These are phyloP conservation scores for Aurifilum marmelostoma DNA, from an alignment of 2,329 filamentous ascomycete genomes.

Conservation along the genomic window DNA sequence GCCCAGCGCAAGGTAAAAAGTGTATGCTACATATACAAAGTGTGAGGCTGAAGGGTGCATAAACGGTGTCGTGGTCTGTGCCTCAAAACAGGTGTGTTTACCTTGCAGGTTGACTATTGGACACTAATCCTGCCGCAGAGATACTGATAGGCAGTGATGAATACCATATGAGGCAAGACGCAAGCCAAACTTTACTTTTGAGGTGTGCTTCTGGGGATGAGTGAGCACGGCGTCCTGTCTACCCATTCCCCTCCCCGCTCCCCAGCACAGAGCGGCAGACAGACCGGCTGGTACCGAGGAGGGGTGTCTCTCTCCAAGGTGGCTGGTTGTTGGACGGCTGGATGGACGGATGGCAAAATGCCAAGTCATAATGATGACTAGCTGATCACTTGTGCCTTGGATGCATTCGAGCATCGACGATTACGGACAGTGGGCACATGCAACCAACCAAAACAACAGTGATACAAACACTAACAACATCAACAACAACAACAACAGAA, in stretches of 20 bases:
- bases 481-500: neutral
- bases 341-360: neutral
- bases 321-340: neutral
- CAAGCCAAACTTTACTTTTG: neutral
- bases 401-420: neutral
- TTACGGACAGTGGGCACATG: neutral
- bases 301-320: neutral
- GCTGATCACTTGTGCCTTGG: neutral
- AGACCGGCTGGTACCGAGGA: neutral
- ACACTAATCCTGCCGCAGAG: neutral
- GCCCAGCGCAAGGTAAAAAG: neutral
- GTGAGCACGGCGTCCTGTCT: neutral
- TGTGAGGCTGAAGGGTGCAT: neutral
- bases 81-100: neutral
- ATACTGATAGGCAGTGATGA: neutral
- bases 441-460: no score
- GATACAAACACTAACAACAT: neutral
- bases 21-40: neutral
- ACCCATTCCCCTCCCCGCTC: neutral
- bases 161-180: neutral
- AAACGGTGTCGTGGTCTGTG: neutral
- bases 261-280: neutral
- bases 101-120: neutral
- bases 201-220: neutral
- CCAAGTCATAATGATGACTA: neutral